Evolutionary conservation across 1,284 basidiomycete species (phyloP).

Genomic region (Sporisorium exsertum): DNA sequence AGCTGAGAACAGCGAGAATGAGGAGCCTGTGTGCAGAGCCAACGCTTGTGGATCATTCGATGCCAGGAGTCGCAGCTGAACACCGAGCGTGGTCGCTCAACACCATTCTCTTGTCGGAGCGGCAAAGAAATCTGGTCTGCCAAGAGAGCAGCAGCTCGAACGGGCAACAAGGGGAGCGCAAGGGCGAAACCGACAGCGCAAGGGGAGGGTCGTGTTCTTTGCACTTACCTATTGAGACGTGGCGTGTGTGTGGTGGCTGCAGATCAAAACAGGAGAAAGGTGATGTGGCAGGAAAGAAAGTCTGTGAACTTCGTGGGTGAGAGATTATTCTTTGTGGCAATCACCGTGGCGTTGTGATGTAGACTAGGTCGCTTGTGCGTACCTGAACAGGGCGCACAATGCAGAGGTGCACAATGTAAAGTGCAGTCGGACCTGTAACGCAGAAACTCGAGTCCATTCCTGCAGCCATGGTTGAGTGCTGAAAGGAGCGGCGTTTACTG

Average conservation of each 20-base stretch:
- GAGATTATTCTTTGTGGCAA: neutral
- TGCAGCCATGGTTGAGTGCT: neutral
- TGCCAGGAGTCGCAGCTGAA: neutral
- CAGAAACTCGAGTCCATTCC: neutral
- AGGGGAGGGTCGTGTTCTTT: neutral
- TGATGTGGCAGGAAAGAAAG: neutral
- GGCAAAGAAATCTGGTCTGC: no score
- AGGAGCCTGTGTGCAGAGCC: neutral
- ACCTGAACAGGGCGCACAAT: neutral
- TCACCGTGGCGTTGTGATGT: neutral
- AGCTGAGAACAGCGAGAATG: neutral
- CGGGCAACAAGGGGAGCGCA: neutral
- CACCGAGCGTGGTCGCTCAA: neutral
- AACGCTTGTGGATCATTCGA: neutral
- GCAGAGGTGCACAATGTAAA: no score
- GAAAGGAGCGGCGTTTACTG: neutral
- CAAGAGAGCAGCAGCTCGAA: neutral
- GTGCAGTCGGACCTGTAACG: neutral
- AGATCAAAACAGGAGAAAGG: neutral
- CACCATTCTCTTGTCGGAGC: neutral
- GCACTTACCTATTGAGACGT: slow-evolving; percentile 1
- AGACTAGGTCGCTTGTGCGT: neutral
- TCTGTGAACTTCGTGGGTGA: neutral
- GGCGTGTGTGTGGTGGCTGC: neutral
- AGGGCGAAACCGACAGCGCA: neutral